These are phyloP conservation scores for Zea mays DNA, from an alignment of 176 grass and related monocot species.

Conservation along the genomic window DNA sequence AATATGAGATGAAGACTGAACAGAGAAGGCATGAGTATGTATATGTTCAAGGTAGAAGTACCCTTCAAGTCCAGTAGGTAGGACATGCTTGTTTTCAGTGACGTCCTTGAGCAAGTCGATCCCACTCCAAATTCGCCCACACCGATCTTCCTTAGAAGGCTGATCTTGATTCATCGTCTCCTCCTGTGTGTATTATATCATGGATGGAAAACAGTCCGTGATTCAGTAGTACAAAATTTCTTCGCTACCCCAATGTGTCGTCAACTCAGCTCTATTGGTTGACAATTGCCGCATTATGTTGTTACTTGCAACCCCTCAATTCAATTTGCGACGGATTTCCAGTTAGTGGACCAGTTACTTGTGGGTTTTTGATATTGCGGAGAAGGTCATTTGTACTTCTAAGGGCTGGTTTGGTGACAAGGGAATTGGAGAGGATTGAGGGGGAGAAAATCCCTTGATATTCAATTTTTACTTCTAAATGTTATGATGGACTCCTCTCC, in stretches of 20 bases:
- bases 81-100: conserved; percentile 34
- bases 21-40: conserved; percentile 11
- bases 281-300: neutral
- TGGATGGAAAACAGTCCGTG: neutral
- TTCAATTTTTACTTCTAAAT: no score
- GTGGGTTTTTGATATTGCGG: neutral
- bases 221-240: neutral
- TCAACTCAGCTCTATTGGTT: neutral
- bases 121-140: conserved; percentile 1
- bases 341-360: neutral
- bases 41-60: conserved; percentile 28
- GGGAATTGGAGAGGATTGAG: no score
- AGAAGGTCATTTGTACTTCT: neutral
- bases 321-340: neutral
- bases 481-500: no score
- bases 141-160: neutral
- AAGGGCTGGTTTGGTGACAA: neutral
- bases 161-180: conserved; percentile 22
- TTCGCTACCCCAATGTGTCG: neutral
- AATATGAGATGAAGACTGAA: neutral
- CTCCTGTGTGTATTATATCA: neutral
- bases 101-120: conserved; percentile 38
- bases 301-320: neutral
- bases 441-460: no score
- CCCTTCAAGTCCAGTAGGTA: conserved; percentile 47